Evolutionary conservation across 2,329 filamentous ascomycete species (phyloP).

Genomic region (Alternaria panax): DNA sequence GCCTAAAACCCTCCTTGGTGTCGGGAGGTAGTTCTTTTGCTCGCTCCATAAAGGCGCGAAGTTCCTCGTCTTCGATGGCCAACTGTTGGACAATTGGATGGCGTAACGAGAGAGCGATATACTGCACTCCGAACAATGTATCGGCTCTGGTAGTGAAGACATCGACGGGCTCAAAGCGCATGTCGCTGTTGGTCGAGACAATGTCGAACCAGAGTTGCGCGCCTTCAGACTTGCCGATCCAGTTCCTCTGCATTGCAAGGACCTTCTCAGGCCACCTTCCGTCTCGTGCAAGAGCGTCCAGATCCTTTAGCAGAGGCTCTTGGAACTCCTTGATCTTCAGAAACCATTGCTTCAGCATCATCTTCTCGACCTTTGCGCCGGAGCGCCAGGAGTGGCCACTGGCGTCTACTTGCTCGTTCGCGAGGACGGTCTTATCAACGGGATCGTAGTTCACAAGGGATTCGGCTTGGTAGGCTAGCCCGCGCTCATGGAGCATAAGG

Average conservation of each 20-base stretch:
- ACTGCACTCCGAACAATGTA: conserved; percentile 87
- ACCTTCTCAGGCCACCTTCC: conserved; percentile 84
- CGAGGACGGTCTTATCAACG: conserved; percentile 85
- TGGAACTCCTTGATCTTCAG: conserved; percentile 82
- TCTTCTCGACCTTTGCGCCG: conserved; percentile 82
- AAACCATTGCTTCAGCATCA: conserved; percentile 86
- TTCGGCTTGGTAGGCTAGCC: conserved; percentile 82
- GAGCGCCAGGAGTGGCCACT: conserved; percentile 88
- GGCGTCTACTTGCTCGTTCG: conserved; percentile 91
- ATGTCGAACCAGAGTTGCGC: conserved; percentile 76
- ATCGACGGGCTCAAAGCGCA: conserved; percentile 62
- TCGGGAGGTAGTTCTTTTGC: conserved; percentile 62
- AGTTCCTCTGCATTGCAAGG: conserved; percentile 82
- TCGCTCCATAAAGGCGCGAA: conserved; percentile 72
- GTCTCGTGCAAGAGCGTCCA: conserved; percentile 69
- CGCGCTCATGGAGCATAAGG: conserved; percentile 74
- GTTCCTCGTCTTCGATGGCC: conserved; percentile 65
- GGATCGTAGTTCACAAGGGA: conserved; percentile 91
- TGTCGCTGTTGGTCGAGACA: conserved; percentile 47
- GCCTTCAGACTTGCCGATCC: conserved; percentile 82
- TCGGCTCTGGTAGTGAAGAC: conserved; percentile 87
- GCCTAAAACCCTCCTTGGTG: conserved; percentile 69
- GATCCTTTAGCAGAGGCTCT: conserved; percentile 73
- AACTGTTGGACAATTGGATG: conserved; percentile 73
- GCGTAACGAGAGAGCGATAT: conserved; percentile 76